Percentiles rank a stretch among this genome's conserved stretches.
These are phyloP conservation scores for Aspergillus brasiliensis DNA, from an alignment of 2,329 filamentous ascomycete genomes.

Conservation along the genomic window DNA sequence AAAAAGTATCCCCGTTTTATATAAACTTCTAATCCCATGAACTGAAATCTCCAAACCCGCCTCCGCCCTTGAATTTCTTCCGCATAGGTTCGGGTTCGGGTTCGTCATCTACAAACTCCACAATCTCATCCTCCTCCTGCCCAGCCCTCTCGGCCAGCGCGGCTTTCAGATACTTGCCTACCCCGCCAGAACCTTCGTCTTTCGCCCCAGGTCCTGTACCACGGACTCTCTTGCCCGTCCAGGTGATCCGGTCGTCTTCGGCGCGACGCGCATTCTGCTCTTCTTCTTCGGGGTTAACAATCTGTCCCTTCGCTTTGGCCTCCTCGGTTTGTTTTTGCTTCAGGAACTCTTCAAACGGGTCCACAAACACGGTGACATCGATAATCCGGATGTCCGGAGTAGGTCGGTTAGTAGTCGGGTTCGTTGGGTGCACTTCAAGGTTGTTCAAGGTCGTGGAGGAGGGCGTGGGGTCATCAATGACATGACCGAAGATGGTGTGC, in stretches of 20 bases:
- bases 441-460: conserved; percentile 59
- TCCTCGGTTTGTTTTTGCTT: conserved; percentile 71
- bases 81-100: conserved; percentile 68
- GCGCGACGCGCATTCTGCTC: conserved; percentile 41
- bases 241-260: conserved; percentile 88
- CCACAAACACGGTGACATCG: conserved; percentile 82
- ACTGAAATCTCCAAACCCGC: conserved; percentile 94
- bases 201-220: conserved; percentile 65
- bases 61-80: conserved; percentile 73
- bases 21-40: conserved; percentile 60
- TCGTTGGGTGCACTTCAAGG: conserved; percentile 76
- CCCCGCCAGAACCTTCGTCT: conserved; percentile 53
- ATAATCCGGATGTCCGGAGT: conserved; percentile 77
- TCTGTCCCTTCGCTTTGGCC: conserved; percentile 47
- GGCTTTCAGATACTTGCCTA: conserved; percentile 82
- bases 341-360: conserved; percentile 93
- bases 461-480: conserved; percentile 66
- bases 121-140: conserved; percentile 58
- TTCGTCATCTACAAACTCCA: conserved; percentile 63
- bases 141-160: conserved; percentile 45
- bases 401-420: conserved; percentile 72
- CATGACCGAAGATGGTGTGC: conserved; percentile 91
- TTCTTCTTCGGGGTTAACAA: conserved; percentile 23
- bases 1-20: background rate
- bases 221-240: conserved; percentile 91